phyloP scores from a whole-genome alignment of 352 stramenopile genomes.

The Phytophthora cryptogea region DNA sequence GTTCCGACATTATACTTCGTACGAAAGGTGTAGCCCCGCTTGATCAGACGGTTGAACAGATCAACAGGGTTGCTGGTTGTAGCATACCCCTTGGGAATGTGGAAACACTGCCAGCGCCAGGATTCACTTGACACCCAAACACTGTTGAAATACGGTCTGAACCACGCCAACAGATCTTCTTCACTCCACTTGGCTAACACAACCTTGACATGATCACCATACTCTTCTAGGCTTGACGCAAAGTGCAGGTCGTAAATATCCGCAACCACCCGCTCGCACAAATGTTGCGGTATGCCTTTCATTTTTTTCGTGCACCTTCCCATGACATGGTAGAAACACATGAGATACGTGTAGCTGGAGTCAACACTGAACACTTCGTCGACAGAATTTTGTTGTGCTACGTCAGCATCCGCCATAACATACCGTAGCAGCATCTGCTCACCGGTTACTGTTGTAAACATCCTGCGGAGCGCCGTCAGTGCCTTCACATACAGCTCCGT shows the following conservation, averaged over 20 bases:
- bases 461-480: not conserved
- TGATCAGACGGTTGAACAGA: too few relatives aligned
- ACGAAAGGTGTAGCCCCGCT: too few relatives aligned
- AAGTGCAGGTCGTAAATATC: slow-evolving; percentile 32
- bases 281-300: too few relatives aligned
- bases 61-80: too few relatives aligned
- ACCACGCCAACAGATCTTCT: not conserved
- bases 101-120: too few relatives aligned
- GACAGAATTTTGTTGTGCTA: slow-evolving; percentile 5
- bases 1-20: too few relatives aligned
- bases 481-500: not conserved
- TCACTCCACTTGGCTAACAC: not conserved
- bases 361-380: slow-evolving; percentile 2
- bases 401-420: slow-evolving; percentile 1
- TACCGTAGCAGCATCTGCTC: not conserved
- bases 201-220: not conserved
- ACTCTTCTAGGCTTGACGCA: not conserved
- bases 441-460: not conserved
- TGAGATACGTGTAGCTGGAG: slow-evolving; percentile 6
- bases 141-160: not conserved
- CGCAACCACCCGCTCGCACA: slow-evolving; percentile 7
- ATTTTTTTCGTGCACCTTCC: slow-evolving; percentile 25
- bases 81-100: too few relatives aligned
- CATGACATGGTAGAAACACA: slow-evolving; percentile 38
- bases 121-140: not conserved